phyloP scores from a whole-genome alignment of 2,329 filamentous ascomycete genomes.

The Pseudogymnoascus sp. region DNA sequence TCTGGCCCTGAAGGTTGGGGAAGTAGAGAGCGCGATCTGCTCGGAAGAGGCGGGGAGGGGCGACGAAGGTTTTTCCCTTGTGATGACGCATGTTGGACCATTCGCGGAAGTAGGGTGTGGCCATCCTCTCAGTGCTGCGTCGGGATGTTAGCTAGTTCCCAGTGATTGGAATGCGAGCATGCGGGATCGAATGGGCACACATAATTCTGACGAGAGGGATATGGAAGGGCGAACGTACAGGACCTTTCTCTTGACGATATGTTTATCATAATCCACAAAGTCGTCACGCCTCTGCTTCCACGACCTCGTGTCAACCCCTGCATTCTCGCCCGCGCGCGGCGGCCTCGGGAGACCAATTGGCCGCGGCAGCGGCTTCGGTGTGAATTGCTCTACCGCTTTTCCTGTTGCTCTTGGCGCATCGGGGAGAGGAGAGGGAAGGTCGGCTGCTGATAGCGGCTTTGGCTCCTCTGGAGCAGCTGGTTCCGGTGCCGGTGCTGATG shows the following conservation, averaged over 20 bases:
- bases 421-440: slow-evolving; percentile 39
- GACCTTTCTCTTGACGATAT: slow-evolving; percentile 65
- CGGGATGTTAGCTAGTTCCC: slow-evolving; percentile 9
- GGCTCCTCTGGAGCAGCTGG: slow-evolving; percentile 11
- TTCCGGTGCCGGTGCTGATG: slow-evolving; percentile 10
- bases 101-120: slow-evolving; percentile 91
- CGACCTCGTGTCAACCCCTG: slow-evolving; percentile 61
- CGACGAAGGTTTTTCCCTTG: slow-evolving; percentile 85
- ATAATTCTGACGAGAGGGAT: neutral
- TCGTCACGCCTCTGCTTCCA: slow-evolving; percentile 64
- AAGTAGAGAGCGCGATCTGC: slow-evolving; percentile 80
- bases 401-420: slow-evolving; percentile 54
- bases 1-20: slow-evolving; percentile 80
- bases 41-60: slow-evolving; percentile 77
- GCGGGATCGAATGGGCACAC: neutral
- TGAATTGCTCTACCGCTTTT: slow-evolving; percentile 45
- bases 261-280: slow-evolving; percentile 78
- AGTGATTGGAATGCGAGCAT: neutral
- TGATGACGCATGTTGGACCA: slow-evolving; percentile 77
- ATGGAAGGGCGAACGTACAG: slow-evolving; percentile 44
- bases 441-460: slow-evolving; percentile 14
- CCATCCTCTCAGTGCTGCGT: slow-evolving; percentile 61
- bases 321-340: slow-evolving; percentile 72
- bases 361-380: slow-evolving; percentile 51
- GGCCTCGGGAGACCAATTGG: slow-evolving; percentile 76